These are phyloP conservation scores for Arctium lappa DNA, from an alignment of 129 eudicot species.

Conservation along the genomic window DNA sequence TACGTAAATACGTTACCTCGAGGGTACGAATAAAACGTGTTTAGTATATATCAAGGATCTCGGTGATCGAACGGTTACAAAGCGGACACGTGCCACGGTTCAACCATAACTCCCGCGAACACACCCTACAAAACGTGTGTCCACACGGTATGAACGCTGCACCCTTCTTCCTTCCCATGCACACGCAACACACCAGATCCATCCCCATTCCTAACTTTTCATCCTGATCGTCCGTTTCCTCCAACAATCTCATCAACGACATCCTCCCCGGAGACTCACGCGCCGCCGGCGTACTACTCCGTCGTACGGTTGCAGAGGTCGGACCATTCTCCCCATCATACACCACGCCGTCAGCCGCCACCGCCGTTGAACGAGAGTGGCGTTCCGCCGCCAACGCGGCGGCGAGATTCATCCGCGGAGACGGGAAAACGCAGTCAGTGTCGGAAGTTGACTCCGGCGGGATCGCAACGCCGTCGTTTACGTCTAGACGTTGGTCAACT, in stretches of 20 bases:
- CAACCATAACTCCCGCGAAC: conserved; percentile 87
- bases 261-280: conserved; percentile 56
- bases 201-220: conserved; percentile 27
- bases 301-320: background rate
- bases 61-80: conserved; percentile 68
- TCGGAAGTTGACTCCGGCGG: conserved; percentile 23
- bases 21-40: background rate
- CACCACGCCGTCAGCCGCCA: background rate
- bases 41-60: conserved; percentile 74
- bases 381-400: conserved; percentile 86
- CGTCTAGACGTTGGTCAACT: background rate
- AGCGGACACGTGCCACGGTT: conserved; percentile 92
- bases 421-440: conserved; percentile 32
- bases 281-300: background rate
- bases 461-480: conserved; percentile 7
- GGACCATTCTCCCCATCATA: background rate
- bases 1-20: background rate
- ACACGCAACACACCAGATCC: conserved; percentile 84
- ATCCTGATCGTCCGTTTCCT: conserved; percentile 63
- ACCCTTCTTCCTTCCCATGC: conserved; percentile 94
- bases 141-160: conserved; percentile 97
- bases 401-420: conserved; percentile 71
- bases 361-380: conserved; percentile 37
- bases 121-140: conserved; percentile 89
- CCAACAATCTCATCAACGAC: conserved; percentile 76